Percentiles rank a stretch among this genome's conserved stretches.
phyloP scores from a whole-genome alignment of 208 protist species.

The Wallacemonas sp. region DNA sequence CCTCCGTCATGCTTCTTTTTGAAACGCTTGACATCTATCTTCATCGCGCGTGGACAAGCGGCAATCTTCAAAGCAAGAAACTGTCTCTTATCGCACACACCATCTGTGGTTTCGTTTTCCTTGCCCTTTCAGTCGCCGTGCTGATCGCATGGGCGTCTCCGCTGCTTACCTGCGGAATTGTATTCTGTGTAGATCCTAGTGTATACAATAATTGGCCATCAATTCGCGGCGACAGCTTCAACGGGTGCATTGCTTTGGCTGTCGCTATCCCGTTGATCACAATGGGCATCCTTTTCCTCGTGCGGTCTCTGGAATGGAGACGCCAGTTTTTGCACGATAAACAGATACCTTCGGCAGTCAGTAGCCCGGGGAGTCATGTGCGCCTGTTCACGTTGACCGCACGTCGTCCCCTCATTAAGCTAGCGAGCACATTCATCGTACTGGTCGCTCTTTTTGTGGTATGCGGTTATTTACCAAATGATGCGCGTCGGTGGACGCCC shows the following conservation, averaged over 20 bases:
- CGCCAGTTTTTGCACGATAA: neutral
- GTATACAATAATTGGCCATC: conserved; percentile 14
- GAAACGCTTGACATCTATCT: neutral
- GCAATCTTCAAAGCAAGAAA: neutral
- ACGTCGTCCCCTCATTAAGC: conserved; percentile 15
- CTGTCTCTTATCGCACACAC: neutral
- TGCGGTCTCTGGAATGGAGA: neutral
- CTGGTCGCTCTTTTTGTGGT: conserved; percentile 32
- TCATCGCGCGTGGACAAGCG: neutral
- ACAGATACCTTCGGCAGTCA: too few relatives aligned
- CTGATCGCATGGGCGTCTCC: neutral
- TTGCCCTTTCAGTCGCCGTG: neutral
- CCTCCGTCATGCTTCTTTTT: conserved; percentile 2
- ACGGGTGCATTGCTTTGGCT: conserved; percentile 9
- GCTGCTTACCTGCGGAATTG: neutral
- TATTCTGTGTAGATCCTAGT: conserved; percentile 7
- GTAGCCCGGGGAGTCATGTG: neutral
- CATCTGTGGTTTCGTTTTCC: neutral
- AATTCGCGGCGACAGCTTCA: conserved; percentile 10
- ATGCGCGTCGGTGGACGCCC: conserved; percentile 27
- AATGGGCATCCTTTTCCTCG: neutral
- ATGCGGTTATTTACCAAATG: conserved; percentile 48
- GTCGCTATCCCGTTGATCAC: neutral
- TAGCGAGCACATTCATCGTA: conserved; percentile 22
- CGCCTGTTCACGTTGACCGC: conserved; percentile 5